Conservation (phyloP, 2,329 filamentous ascomycete genomes). For the Clathrospora elynae region DNA sequence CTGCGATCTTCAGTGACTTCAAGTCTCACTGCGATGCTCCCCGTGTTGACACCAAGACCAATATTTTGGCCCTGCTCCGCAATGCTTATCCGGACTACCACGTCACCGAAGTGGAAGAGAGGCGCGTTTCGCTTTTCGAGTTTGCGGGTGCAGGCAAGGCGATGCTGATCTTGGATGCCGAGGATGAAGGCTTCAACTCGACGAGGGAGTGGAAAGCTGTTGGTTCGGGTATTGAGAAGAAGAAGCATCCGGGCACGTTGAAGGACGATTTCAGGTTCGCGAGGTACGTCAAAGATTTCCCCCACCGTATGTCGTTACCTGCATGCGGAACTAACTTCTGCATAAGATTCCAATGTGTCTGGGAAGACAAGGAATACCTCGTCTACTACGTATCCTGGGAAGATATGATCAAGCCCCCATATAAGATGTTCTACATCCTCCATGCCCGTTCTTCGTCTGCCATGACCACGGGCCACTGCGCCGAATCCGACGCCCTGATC, state of each 20-base stretch:
- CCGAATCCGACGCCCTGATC: conserved; percentile 56
- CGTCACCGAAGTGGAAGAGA: conserved; percentile 29
- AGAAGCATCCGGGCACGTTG: conserved; percentile 26
- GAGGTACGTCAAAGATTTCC: too few species aligned
- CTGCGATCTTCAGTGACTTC: conserved; percentile 20
- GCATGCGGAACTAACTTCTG: too few species aligned
- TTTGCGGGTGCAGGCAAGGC: conserved; percentile 30
- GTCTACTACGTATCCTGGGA: conserved; percentile 38
- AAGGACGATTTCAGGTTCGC: conserved; percentile 31
- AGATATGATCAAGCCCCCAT: conserved; percentile 32
- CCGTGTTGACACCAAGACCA: conserved; percentile 31
- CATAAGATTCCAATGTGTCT: conserved; percentile 35
- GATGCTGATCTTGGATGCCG: conserved; percentile 17
- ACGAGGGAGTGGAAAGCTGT: conserved; percentile 26
- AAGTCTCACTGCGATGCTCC: conserved; percentile 23
- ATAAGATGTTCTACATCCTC: conserved; percentile 30
- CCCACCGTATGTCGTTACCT: too few species aligned
- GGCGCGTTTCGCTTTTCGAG: conserved; percentile 19
- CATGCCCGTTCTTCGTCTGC: conserved; percentile 15
- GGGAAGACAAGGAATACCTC: conserved; percentile 35
- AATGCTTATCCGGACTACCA: conserved; percentile 28
- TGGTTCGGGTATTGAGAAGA: conserved; percentile 32
- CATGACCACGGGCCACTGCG: conserved; percentile 27
- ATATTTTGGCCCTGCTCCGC: conserved; percentile 25
- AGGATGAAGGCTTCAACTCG: conserved; percentile 14